phyloP scores from a whole-genome alignment of 345 rosid genomes.

The Anacardium occidentale region DNA sequence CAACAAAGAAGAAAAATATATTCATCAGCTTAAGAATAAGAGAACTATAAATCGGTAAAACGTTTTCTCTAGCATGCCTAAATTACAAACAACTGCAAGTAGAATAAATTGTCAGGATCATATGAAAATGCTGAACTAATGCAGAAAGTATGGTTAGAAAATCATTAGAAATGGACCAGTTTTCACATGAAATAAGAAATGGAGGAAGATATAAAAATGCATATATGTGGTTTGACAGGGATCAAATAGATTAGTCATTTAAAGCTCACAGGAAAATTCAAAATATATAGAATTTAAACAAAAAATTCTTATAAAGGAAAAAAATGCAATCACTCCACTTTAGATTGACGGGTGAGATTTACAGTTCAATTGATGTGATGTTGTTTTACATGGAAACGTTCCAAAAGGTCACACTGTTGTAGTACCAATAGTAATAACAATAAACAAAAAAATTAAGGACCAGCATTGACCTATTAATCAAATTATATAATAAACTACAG shows the following conservation, averaged over 20 bases:
- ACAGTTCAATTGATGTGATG: too few species aligned
- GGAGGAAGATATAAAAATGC: too few species aligned
- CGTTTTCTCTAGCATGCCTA: not conserved
- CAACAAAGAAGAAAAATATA: slow-evolving; percentile 17
- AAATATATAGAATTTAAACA: too few species aligned
- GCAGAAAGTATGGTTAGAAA: not conserved
- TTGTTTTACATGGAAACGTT: too few species aligned
- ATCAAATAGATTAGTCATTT: not conserved
- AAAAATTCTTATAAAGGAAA: too few species aligned
- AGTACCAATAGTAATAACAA: too few species aligned
- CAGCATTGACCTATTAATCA: not conserved
- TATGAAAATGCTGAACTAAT: too few species aligned
- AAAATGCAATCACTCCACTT: not conserved
- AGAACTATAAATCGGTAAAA: not conserved
- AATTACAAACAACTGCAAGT: not conserved
- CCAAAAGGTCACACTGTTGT: too few species aligned
- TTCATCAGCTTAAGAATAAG: slow-evolving; percentile 7
- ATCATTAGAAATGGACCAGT: not conserved
- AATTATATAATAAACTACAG: not conserved
- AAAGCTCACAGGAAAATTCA: not conserved
- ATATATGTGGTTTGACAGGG: not conserved
- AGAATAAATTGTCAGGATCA: not conserved
- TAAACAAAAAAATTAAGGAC: not conserved
- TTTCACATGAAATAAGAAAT: not conserved
- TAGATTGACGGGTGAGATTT: not conserved